Conservation (phyloP, 108 stramenopile species). For the Nitzschia inconspicua region DNA sequence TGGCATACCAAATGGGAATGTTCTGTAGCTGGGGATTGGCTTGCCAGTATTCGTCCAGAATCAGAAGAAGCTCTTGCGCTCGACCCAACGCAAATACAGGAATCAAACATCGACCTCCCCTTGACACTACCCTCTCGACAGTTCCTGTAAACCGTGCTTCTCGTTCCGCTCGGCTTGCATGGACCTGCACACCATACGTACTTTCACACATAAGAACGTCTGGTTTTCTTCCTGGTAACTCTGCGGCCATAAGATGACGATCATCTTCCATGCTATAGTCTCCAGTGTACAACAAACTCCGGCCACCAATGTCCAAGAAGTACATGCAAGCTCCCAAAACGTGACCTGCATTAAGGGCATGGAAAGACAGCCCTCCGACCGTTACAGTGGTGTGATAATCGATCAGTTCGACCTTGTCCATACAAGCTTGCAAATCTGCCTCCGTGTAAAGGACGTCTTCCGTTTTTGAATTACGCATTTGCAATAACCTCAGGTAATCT, state of each 20-base stretch:
- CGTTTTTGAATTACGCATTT: conserved; percentile 67
- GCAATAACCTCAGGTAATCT: conserved; percentile 87
- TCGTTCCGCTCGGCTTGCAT: conserved; percentile 86
- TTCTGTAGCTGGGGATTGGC: conserved; percentile 91
- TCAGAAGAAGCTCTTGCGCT: conserved; percentile 94
- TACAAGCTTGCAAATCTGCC: conserved; percentile 86
- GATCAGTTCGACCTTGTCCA: conserved; percentile 93
- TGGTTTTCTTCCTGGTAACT: conserved; percentile 83
- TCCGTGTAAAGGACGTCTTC: conserved; percentile 89
- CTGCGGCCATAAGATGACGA: conserved; percentile 97
- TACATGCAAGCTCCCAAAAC: conserved; percentile 99
- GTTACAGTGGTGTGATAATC: conserved; percentile 94
- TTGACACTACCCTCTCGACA: conserved; percentile 80
- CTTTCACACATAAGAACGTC: conserved; percentile 96
- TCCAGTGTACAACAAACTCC: conserved; percentile 95
- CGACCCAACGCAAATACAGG: conserved; percentile 97
- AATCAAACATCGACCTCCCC: conserved; percentile 94
- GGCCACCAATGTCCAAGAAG: conserved; percentile 92
- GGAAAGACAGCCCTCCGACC: conserved; percentile 89
- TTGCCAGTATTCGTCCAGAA: conserved; percentile 98
- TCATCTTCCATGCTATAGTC: conserved; percentile 98
- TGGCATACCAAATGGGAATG: conserved; percentile 95
- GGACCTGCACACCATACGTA: conserved; percentile 97
- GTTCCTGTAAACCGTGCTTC: conserved; percentile 93
- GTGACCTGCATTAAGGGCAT: conserved; percentile 97